Conservation (phyloP, 306 rosid species). For the peach (Prunus persica) region DNA sequence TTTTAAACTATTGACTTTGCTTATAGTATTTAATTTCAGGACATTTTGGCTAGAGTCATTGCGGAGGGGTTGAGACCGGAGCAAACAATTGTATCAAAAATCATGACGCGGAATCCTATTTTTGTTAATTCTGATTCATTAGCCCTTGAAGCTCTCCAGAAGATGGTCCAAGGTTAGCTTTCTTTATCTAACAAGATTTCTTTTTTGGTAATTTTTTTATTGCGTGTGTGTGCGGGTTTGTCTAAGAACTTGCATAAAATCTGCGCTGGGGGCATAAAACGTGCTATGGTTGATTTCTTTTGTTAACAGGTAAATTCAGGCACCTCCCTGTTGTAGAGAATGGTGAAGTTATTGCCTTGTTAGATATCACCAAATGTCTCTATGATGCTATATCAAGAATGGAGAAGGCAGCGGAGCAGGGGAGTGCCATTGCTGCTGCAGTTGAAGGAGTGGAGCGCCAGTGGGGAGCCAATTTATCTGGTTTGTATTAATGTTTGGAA, state of each 20-base stretch:
- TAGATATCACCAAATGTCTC: conserved; percentile 91
- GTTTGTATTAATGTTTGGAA: conserved; percentile 38
- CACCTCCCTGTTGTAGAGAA: conserved; percentile 97
- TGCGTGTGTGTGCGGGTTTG: background rate
- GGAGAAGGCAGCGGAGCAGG: conserved; percentile 96
- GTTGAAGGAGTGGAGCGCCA: conserved; percentile 89
- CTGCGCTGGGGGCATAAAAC: background rate
- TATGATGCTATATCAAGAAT: conserved; percentile 89
- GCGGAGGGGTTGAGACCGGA: conserved; percentile 92
- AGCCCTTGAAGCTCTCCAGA: conserved; percentile 89
- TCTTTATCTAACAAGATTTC: background rate
- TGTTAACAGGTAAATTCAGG: conserved; percentile 80
- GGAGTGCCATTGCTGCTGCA: conserved; percentile 91
- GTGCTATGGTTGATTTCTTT: background rate
- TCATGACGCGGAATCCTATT: conserved; percentile 84
- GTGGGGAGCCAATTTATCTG: conserved; percentile 61
- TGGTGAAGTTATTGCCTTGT: conserved; percentile 90
- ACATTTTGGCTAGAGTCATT: conserved; percentile 76
- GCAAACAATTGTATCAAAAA: conserved; percentile 72
- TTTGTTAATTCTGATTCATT: conserved; percentile 76
- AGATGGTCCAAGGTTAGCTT: conserved; percentile 82
- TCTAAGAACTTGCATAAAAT: background rate
- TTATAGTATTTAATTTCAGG: conserved; percentile 44
- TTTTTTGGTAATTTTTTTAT: background rate
- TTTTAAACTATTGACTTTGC: conserved; percentile 18